A percentile compares a stretch with the other conserved stretches of the same genome.
Evolutionary conservation across 495 filamentous ascomycete genomes (phyloP).

Genomic region (Barbatosphaeria neglecta): DNA sequence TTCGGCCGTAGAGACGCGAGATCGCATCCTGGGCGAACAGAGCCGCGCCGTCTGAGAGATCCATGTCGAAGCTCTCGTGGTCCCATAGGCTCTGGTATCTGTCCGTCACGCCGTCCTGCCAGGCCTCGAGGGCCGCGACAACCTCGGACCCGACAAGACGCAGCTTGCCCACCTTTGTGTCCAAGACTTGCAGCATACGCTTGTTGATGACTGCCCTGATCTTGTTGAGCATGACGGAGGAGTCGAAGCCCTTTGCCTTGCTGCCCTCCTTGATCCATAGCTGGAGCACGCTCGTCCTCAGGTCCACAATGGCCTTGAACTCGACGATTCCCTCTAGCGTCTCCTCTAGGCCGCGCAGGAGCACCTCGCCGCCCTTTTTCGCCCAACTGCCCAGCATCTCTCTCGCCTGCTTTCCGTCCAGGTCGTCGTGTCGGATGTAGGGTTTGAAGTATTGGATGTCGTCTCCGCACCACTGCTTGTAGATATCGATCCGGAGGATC

Average conservation of each 20-base stretch:
- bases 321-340: conserved; percentile 44
- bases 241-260: conserved; percentile 41
- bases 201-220: conserved; percentile 58
- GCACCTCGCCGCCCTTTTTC: conserved; percentile 49
- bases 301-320: conserved; percentile 52
- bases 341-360: conserved; percentile 47
- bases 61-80: conserved; percentile 33
- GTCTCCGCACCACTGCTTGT: conserved; percentile 70
- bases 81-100: conserved; percentile 49
- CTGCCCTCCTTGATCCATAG: conserved; percentile 56
- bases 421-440: conserved; percentile 76
- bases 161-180: conserved; percentile 45
- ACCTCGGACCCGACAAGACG: conserved; percentile 47
- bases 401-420: conserved; percentile 51
- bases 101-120: conserved; percentile 39
- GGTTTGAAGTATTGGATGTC: conserved; percentile 82
- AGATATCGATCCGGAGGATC: conserved; percentile 69
- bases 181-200: conserved; percentile 48
- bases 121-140: conserved; percentile 36
- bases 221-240: conserved; percentile 51
- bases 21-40: conserved; percentile 32
- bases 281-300: conserved; percentile 58
- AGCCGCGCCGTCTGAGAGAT: conserved; percentile 29
- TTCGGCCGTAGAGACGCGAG: conserved; percentile 49
- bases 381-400: conserved; percentile 66